A percentile compares a stretch with the other conserved stretches of the same genome.
phyloP scores from a whole-genome alignment of 257 asterid genomes.

The Ilex aquifolium region DNA sequence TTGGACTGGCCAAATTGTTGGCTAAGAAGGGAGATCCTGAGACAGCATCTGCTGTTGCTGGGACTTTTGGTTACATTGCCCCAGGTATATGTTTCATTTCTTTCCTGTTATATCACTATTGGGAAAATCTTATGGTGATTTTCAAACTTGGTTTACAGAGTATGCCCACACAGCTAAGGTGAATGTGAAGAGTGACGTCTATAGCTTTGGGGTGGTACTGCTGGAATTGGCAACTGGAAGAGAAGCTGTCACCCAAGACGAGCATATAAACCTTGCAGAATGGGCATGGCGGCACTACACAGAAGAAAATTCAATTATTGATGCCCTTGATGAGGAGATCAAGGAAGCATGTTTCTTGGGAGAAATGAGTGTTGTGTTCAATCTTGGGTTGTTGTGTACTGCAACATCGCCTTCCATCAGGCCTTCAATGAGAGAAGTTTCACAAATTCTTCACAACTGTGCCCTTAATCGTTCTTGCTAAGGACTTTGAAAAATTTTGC shows the following conservation, averaged over 20 bases:
- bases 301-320: constrained; percentile 14
- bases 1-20: no score
- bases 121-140: not conserved
- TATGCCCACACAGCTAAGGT: constrained; percentile 28
- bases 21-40: no score
- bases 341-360: constrained; percentile 17
- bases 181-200: constrained; percentile 24
- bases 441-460: constrained; percentile 23
- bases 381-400: constrained; percentile 32
- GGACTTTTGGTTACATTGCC: constrained; percentile 54
- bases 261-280: constrained; percentile 30
- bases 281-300: constrained; percentile 16
- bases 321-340: constrained; percentile 24
- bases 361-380: constrained; percentile 22
- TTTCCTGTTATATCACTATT: not conserved
- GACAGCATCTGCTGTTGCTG: constrained; percentile 23
- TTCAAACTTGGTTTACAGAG: constrained; percentile 9
- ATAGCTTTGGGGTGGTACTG: constrained; percentile 27
- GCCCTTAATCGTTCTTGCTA: no score
- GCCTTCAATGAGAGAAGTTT: constrained; percentile 33
- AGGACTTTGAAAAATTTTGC: no score
- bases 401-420: constrained; percentile 21
- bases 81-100: constrained; percentile 29
- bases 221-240: constrained; percentile 32
- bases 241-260: constrained; percentile 24